Conservation (phyloP, 768 basidiomycete species). For the Coprinopsis strossmayeri region DNA sequence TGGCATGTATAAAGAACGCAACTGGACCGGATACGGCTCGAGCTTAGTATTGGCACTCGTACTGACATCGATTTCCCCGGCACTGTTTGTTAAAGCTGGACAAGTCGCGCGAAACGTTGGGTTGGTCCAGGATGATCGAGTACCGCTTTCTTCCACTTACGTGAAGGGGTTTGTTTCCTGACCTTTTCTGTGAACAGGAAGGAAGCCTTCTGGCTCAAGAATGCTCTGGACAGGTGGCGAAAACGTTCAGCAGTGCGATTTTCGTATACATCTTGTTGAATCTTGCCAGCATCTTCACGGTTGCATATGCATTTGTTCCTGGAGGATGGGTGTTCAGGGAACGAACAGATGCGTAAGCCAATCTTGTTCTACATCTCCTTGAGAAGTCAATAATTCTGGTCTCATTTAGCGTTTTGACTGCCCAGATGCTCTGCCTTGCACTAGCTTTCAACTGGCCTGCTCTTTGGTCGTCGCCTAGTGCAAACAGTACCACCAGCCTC, state of each 20-base stretch:
- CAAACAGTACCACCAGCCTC: slow-evolving; percentile 2
- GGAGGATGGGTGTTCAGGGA: slow-evolving; percentile 72
- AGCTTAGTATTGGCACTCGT: slow-evolving; percentile 60
- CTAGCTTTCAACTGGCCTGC: slow-evolving; percentile 24
- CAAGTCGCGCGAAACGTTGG: slow-evolving; percentile 13
- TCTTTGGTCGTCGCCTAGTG: background rate
- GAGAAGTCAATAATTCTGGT: slow-evolving; percentile 2
- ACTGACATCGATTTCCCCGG: slow-evolving; percentile 57
- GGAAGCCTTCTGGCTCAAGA: slow-evolving; percentile 1
- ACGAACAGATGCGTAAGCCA: slow-evolving; percentile 64
- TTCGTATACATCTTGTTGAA: slow-evolving; percentile 55
- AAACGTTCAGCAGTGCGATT: slow-evolving; percentile 51
- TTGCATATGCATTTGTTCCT: slow-evolving; percentile 88
- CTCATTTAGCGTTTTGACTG: slow-evolving; percentile 40
- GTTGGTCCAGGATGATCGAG: background rate
- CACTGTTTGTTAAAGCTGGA: slow-evolving; percentile 43
- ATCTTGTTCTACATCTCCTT: background rate
- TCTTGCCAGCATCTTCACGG: slow-evolving; percentile 73
- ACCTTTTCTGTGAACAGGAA: background rate
- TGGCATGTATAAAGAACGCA: slow-evolving; percentile 49
- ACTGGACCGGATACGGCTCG: slow-evolving; percentile 68
- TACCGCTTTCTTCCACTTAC: background rate
- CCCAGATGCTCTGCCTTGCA: slow-evolving; percentile 43
- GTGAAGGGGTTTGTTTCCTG: background rate
- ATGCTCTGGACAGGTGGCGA: slow-evolving; percentile 30